A percentile compares a stretch with the other conserved stretches of the same genome.
Conservation (phyloP, 768 basidiomycete genomes). For the Mycena rosella region DNA sequence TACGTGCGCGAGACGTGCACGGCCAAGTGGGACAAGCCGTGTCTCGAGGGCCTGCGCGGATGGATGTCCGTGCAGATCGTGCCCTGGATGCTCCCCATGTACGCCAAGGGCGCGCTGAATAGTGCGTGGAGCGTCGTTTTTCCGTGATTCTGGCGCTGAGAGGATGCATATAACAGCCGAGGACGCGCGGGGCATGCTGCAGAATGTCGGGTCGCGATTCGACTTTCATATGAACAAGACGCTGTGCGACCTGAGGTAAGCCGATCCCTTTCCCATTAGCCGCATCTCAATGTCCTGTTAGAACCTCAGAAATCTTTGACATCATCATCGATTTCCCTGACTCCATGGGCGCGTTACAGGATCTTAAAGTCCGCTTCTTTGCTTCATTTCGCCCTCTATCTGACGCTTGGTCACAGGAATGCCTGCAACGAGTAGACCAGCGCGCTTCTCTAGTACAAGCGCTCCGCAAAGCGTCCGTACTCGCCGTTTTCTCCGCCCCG, state of each 20-base stretch:
- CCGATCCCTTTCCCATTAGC: slow-evolving; percentile 6
- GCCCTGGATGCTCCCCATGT: slow-evolving; percentile 88
- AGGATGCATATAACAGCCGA: slow-evolving; percentile 71
- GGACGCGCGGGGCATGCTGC: slow-evolving; percentile 78
- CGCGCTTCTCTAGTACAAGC: slow-evolving; percentile 80
- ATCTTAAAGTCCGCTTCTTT: slow-evolving; percentile 72
- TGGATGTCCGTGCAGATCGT: slow-evolving; percentile 89
- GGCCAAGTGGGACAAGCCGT: slow-evolving; percentile 75
- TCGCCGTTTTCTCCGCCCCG: not conserved
- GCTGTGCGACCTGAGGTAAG: slow-evolving; percentile 86
- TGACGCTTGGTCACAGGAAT: slow-evolving; percentile 63
- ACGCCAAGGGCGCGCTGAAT: slow-evolving; percentile 73
- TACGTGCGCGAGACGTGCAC: slow-evolving; percentile 76
- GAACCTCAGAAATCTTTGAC: slow-evolving; percentile 90
- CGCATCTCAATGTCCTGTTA: slow-evolving; percentile 39
- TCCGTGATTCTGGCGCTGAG: slow-evolving; percentile 18
- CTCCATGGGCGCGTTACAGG: slow-evolving; percentile 85
- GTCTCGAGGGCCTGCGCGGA: slow-evolving; percentile 69
- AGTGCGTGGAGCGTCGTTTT: slow-evolving; percentile 52
- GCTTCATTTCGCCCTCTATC: not conserved
- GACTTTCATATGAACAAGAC: slow-evolving; percentile 96
- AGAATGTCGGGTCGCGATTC: slow-evolving; percentile 84
- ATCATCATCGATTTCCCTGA: slow-evolving; percentile 97
- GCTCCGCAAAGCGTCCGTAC: slow-evolving; percentile 81
- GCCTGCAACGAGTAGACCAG: slow-evolving; percentile 84